Evolutionary conservation across 345 rosid genomes (phyloP).

Genomic region (Turnera subulata): DNA sequence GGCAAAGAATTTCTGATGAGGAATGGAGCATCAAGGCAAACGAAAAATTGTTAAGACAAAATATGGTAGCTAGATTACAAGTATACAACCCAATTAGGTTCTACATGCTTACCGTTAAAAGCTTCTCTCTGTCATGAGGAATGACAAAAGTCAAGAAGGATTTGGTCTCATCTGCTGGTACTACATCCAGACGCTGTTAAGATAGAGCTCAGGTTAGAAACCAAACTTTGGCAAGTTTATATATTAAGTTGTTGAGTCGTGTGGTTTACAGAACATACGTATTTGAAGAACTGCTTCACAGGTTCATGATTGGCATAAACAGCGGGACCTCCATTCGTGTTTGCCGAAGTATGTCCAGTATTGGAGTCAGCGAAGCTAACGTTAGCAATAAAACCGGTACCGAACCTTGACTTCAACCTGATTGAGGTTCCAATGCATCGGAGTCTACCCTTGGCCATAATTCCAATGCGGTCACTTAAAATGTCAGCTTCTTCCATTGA

Average conservation of each 20-base stretch:
- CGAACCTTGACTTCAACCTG: conserved; percentile 83
- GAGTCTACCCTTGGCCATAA: conserved; percentile 94
- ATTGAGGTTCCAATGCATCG: conserved; percentile 86
- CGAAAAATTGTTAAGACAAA: no score
- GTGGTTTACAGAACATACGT: conserved; percentile 38
- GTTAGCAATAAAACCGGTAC: conserved; percentile 80
- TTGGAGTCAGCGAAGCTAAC: conserved; percentile 59
- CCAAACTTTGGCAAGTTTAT: neutral
- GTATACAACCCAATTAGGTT: neutral
- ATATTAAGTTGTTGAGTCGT: neutral
- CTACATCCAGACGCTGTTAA: conserved; percentile 60
- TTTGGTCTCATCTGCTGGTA: conserved; percentile 64
- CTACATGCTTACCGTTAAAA: conserved; percentile 45
- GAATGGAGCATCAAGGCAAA: no score
- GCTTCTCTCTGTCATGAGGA: conserved; percentile 71
- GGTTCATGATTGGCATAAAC: conserved; percentile 31
- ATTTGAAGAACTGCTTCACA: conserved; percentile 68
- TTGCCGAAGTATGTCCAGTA: conserved; percentile 32
- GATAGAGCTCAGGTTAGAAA: conserved; percentile 13
- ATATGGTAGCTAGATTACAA: neutral
- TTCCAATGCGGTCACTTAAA: conserved; percentile 83
- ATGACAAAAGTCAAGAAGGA: conserved; percentile 76
- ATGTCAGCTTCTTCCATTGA: conserved; percentile 97
- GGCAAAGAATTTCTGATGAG: conserved; percentile 45
- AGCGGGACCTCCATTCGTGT: conserved; percentile 26